These are phyloP conservation scores for Fusarium buxicola DNA, from an alignment of 2,329 filamentous ascomycete genomes.

Conservation along the genomic window DNA sequence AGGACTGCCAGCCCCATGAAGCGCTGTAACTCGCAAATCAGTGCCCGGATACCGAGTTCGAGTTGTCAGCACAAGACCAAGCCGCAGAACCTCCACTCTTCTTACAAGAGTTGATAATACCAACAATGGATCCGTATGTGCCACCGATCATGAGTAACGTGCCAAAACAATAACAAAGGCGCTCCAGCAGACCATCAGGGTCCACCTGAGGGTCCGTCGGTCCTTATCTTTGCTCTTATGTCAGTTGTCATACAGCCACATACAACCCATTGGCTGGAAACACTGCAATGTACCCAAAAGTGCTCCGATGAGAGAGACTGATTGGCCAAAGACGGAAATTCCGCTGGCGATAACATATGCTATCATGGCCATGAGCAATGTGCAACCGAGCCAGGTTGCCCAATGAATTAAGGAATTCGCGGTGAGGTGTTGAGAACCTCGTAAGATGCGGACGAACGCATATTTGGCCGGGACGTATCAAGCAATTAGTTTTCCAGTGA, in stretches of 20 bases:
- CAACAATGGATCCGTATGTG: conserved; percentile 57
- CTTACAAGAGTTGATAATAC: conserved; percentile 50
- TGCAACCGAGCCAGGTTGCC: conserved; percentile 49
- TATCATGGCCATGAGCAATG: conserved; percentile 36
- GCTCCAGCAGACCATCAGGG: conserved; percentile 25
- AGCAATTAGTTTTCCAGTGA: not conserved
- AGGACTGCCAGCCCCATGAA: too few species aligned
- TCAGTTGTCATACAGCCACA: conserved; percentile 49
- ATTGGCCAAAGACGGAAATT: conserved; percentile 43
- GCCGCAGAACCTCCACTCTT: conserved; percentile 50
- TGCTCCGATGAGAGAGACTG: conserved; percentile 48
- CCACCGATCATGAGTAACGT: conserved; percentile 57
- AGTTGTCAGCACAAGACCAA: conserved; percentile 59
- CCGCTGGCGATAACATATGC: conserved; percentile 45
- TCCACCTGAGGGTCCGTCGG: conserved; percentile 17
- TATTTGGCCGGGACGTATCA: conserved; percentile 31
- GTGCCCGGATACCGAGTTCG: too few species aligned
- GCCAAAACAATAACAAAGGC: conserved; percentile 30
- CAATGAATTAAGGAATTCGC: conserved; percentile 47
- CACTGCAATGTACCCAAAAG: conserved; percentile 47
- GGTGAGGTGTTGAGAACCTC: conserved; percentile 47
- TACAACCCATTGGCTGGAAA: conserved; percentile 45
- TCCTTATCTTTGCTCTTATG: conserved; percentile 9
- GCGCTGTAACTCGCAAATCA: too few species aligned
- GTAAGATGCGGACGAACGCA: conserved; percentile 34